Conservation (phyloP, 192 early-diverging fungal genomes). For the Backusella sp. region DNA sequence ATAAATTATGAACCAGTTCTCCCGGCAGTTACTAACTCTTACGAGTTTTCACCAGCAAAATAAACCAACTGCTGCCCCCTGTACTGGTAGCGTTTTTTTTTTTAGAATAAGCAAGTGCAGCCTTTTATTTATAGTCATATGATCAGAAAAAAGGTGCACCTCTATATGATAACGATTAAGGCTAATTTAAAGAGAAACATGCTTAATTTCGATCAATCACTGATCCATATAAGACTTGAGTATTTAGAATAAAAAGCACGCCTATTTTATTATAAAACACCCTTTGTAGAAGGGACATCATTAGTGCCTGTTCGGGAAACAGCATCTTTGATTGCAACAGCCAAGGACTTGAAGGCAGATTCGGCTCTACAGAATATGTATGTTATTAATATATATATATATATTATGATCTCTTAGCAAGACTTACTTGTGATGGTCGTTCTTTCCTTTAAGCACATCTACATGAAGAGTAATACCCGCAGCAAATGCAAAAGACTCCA, state of each 20-base stretch:
- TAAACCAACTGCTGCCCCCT: too few species aligned
- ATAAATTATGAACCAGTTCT: too few species aligned
- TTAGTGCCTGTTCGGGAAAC: slow-evolving; percentile 80
- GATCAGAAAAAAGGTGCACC: too few species aligned
- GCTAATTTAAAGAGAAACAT: too few species aligned
- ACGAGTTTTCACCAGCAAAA: too few species aligned
- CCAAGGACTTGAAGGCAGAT: slow-evolving; percentile 96
- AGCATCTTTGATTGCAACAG: slow-evolving; percentile 91
- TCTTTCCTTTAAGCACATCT: slow-evolving; percentile 90
- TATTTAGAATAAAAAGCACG: not conserved
- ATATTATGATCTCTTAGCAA: not conserved
- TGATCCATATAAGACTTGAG: too few species aligned
- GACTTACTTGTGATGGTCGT: slow-evolving; percentile 94
- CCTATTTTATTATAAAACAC: slow-evolving; percentile 60
- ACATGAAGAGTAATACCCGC: slow-evolving; percentile 97
- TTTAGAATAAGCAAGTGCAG: too few species aligned
- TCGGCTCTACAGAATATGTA: slow-evolving; percentile 65
- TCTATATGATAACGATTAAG: too few species aligned
- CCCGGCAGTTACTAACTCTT: too few species aligned
- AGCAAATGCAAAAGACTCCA: slow-evolving; percentile 87
- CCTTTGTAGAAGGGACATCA: slow-evolving; percentile 96
- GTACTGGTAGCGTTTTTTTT: too few species aligned
- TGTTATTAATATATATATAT: not conserved
- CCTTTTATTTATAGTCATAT: too few species aligned
- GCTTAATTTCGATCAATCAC: too few species aligned